A percentile compares a stretch with the other conserved stretches of the same genome.
Conservation (phyloP, 2,329 filamentous ascomycete genomes). For the Capronia americana region DNA sequence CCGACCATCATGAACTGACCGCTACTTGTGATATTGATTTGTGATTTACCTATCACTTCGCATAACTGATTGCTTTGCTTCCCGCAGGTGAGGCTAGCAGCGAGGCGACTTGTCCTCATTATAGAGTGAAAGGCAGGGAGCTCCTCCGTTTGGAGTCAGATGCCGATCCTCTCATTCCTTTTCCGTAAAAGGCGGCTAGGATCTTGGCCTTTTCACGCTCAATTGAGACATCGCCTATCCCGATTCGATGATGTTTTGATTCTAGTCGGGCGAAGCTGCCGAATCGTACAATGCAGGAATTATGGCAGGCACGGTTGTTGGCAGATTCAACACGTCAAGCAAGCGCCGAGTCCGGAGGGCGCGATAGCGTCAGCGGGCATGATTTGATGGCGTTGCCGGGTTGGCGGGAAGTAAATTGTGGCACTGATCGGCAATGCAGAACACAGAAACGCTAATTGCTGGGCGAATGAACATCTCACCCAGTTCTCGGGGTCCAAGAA, state of each 20-base stretch:
- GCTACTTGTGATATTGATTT: background rate
- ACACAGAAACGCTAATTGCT: slow-evolving; percentile 2
- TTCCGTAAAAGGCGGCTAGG: slow-evolving; percentile 5
- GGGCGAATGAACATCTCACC: slow-evolving; percentile 5
- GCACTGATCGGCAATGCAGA: slow-evolving; percentile 21
- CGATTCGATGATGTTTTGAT: background rate
- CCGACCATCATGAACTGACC: background rate
- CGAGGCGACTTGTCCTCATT: background rate
- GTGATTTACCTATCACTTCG: background rate
- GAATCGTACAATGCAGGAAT: slow-evolving; percentile 1
- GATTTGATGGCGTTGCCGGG: slow-evolving; percentile 12
- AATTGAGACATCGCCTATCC: slow-evolving; percentile 1
- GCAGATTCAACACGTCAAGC: background rate
- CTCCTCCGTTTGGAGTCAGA: slow-evolving; percentile 1
- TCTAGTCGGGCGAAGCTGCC: slow-evolving; percentile 1
- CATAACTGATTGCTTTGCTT: background rate
- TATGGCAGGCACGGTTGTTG: background rate
- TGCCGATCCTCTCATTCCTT: slow-evolving; percentile 11
- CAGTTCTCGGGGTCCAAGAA: background rate
- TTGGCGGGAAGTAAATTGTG: slow-evolving; percentile 10
- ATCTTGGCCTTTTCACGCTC: background rate
- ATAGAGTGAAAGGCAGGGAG: background rate
- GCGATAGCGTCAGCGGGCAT: slow-evolving; percentile 5
- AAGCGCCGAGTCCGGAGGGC: slow-evolving; percentile 12
- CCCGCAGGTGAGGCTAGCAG: background rate